These are phyloP conservation scores for Bipolaris bicolor DNA, from an alignment of 2,329 filamentous ascomycete genomes.

Conservation along the genomic window DNA sequence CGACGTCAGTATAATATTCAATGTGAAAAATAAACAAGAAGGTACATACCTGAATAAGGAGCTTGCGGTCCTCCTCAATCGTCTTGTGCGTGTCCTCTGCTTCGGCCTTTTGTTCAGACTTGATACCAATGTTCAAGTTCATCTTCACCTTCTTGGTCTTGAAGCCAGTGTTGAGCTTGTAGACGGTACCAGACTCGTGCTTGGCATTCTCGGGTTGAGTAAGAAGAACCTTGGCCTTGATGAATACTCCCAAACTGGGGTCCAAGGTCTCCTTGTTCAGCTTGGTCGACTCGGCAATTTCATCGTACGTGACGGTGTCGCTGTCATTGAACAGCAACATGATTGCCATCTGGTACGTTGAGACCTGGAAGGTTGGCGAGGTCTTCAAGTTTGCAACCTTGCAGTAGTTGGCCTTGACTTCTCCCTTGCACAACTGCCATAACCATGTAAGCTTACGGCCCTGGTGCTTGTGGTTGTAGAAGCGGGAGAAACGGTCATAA, in stretches of 20 bases:
- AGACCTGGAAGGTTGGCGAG: constrained; percentile 95
- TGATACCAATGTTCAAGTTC: constrained; percentile 93
- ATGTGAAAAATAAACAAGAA: neutral
- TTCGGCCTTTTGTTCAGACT: constrained; percentile 95
- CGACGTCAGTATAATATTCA: constrained; percentile 37
- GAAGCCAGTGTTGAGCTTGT: constrained; percentile 90
- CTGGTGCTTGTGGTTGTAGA: constrained; percentile 96
- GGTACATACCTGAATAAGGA: constrained; percentile 86
- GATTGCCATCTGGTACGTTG: constrained; percentile 97
- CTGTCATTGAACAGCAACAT: constrained; percentile 92
- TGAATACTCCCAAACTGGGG: constrained; percentile 80
- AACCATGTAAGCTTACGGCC: constrained; percentile 97
- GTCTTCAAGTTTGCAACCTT: constrained; percentile 71
- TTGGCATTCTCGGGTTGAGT: constrained; percentile 75
- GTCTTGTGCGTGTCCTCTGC: constrained; percentile 98
- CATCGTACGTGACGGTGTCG: constrained; percentile 83
- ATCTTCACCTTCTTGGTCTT: constrained; percentile 98
- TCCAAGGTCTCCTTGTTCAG: constrained; percentile 84
- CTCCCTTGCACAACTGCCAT: constrained; percentile 98
- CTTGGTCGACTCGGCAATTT: constrained; percentile 81
- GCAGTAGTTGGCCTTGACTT: constrained; percentile 92
- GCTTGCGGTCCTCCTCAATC: constrained; percentile 96
- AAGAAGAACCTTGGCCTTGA: constrained; percentile 89
- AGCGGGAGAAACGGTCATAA: constrained; percentile 85
- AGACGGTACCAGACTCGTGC: constrained; percentile 76